phyloP scores from a whole-genome alignment of 2,329 filamentous ascomycete genomes.

The Elsinoe arachidis region DNA sequence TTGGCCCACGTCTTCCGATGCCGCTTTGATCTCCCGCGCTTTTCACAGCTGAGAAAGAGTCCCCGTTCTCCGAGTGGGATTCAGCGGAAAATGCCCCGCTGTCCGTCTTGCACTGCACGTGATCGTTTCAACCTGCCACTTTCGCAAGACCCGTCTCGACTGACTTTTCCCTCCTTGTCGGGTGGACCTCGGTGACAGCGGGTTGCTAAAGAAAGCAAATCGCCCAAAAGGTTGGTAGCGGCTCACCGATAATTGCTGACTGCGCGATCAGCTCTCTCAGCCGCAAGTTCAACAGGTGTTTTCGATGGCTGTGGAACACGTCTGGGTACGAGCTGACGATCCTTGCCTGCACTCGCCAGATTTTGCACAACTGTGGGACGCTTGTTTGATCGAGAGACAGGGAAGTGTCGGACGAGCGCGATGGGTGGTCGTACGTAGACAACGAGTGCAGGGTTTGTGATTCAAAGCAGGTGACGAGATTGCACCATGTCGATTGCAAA shows the following conservation, averaged over 20 bases:
- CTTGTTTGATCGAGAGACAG: constrained; percentile 3
- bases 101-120: neutral
- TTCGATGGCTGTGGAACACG: neutral
- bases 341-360: neutral
- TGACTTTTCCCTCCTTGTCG: neutral
- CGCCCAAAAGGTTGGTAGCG: neutral
- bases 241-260: neutral
- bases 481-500: too few relatives aligned
- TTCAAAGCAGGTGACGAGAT: neutral
- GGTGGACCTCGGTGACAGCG: neutral
- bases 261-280: neutral
- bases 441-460: neutral
- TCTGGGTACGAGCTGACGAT: constrained; percentile 1
- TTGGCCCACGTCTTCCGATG: neutral
- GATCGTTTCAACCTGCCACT: neutral
- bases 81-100: neutral
- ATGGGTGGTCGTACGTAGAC: neutral
- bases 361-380: neutral
- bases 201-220: neutral
- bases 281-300: neutral
- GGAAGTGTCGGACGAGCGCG: neutral
- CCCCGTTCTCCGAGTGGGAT: neutral
- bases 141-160: neutral
- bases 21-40: neutral
- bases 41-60: neutral